These are phyloP conservation scores for Neofusicoccum kwambonambiense DNA, from an alignment of 2,329 filamentous ascomycete species.

Conservation along the genomic window DNA sequence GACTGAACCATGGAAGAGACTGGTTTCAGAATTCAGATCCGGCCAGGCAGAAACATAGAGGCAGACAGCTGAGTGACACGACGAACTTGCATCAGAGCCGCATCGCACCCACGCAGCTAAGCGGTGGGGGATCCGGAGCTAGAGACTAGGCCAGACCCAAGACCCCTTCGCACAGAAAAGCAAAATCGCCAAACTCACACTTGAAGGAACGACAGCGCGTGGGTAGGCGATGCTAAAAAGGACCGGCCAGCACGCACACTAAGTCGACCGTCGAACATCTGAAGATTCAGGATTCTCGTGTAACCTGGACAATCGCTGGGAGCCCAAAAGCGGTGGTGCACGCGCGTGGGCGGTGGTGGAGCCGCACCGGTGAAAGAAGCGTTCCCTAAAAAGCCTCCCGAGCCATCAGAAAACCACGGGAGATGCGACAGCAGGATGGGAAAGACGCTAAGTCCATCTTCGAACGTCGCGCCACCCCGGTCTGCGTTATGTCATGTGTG, in stretches of 20 bases:
- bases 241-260: neutral
- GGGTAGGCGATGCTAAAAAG: neutral
- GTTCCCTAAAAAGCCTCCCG: neutral
- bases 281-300: neutral
- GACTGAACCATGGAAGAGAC: no score
- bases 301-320: neutral
- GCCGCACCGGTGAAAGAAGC: neutral
- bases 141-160: no score
- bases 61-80: no score
- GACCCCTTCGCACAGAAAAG: no score
- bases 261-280: neutral
- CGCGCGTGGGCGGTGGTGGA: neutral
- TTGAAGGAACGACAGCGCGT: neutral
- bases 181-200: no score
- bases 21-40: no score
- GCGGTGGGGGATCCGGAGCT: no score
- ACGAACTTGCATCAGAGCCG: no score
- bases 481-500: neutral
- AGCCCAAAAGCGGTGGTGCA: neutral
- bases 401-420: neutral
- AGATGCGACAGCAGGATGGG: neutral
- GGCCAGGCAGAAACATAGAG: no score
- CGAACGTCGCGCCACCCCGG: conserved; percentile 14
- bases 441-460: conserved; percentile 5
- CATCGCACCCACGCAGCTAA: no score